Base-by-base conservation (phyloP, 2,329 filamentous ascomycete species). In the Apiospora marii region DNA sequence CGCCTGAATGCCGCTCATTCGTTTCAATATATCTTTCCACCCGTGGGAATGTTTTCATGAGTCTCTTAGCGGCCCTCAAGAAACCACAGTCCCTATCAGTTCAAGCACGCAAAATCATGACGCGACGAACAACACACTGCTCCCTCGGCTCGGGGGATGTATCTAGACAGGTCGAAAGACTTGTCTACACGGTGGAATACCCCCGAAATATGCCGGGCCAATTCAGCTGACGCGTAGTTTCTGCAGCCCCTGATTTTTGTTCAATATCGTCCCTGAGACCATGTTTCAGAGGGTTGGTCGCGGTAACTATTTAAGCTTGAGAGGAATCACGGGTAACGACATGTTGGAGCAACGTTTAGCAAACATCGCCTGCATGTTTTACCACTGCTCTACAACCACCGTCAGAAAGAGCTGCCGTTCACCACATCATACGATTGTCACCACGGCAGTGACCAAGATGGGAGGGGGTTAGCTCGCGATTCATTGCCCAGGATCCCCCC, bases 311-410 rank as follows among this genome's bases (percentile, higher is more conserved):
- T 64, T 64, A 64, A 64, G 30, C 58, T 64, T 64, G 58, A 61
- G 58, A 64, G 8, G 58, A 22, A 41, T 41, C 34, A 64, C 34
- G 58, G 58, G 58, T 41, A 37, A 14, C 10, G 22, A 49, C 30
- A 41, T n/a, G 13, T 12, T 37, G 22, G 58, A 64, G 58, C 19
- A n/a, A 64, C 58, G 58, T 41, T 7, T 64, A 34, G 41, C 58
- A 64, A 24, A 64, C 34, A 14, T 34, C 34, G 58, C 34, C 58
- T 64, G 58, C 22, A 64, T 64, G 58, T 64, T 64, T 64, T 64
- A 41, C 58, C 19, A n/a, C 8, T 64, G 34, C 16, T 64, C 58
- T n/a, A 64, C 58, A 41, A 4, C 58, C 58, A 34, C 34, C 34
- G 13, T 8, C 34, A 64, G 58, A 37, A 41, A 64, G 16, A 61